phyloP scores from a whole-genome alignment of 2,329 filamentous ascomycete genomes.

The Talaromyces verruculosus region DNA sequence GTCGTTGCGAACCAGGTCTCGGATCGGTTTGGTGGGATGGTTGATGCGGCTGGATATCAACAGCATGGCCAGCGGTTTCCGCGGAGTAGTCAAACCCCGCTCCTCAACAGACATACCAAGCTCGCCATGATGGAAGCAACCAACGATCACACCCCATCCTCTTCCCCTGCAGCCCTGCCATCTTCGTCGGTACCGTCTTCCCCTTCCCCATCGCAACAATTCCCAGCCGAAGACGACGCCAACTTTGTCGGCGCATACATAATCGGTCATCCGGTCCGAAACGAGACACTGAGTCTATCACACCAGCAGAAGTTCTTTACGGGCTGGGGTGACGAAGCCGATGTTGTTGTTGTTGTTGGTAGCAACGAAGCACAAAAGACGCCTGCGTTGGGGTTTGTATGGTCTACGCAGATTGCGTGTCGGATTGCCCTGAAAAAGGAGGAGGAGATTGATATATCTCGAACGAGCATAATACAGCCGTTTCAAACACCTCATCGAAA shows the following conservation, averaged over 20 bases:
- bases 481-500: not conserved
- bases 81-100: constrained; percentile 5
- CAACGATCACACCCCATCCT: constrained; percentile 7
- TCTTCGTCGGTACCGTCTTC: not conserved
- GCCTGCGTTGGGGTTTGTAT: constrained; percentile 81
- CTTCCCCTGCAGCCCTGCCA: not conserved
- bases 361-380: constrained; percentile 63
- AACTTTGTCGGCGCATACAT: constrained; percentile 36
- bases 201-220: constrained; percentile 34
- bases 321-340: constrained; percentile 76
- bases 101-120: not conserved
- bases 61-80: not conserved
- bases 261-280: constrained; percentile 40
- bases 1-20: constrained; percentile 95
- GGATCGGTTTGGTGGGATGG: constrained; percentile 67
- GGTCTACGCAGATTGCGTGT: constrained; percentile 83
- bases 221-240: constrained; percentile 31
- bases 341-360: not conserved
- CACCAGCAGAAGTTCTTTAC: constrained; percentile 95
- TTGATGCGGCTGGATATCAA: not conserved
- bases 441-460: constrained; percentile 49
- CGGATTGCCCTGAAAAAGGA: constrained; percentile 78
- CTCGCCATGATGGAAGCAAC: not conserved
- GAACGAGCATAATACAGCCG: not conserved
- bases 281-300: constrained; percentile 68